Base-by-base conservation (phyloP, 768 basidiomycete genomes). In the Termitomyces heimii region DNA sequence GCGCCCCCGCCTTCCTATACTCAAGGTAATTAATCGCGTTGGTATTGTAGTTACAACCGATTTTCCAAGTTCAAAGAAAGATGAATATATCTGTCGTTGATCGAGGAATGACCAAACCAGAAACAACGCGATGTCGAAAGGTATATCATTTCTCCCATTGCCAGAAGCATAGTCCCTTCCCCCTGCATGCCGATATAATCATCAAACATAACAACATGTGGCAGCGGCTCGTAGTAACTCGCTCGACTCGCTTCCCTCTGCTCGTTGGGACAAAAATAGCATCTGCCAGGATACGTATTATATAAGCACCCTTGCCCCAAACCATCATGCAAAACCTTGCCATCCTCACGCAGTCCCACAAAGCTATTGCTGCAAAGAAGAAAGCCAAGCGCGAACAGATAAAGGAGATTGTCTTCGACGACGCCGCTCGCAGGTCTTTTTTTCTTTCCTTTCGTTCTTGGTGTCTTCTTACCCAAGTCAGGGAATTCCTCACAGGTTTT, bases 401-500 rank as follows among this genome's bases (percentile, higher is more conserved):
- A 54, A 86, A 87, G 62, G 85, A 93, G 67, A 71, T 97, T 56
- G 65, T 93, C 7, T 97, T 97, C 66, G 92, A 97, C 67, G 94
- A 97, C 42, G 80, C 83, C 37, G 91, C 91, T 0, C 78, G 94
- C 63, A 82, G 83, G 93, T 90, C 52, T 39, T 75, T 8, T n/a
- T 24, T 20, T 6, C 20, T 70, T 37, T 26, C 22, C 49, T 29
- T 44, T 18, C 16, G 46, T 29, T 58, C 53, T 48, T 44, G 39
- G 55, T 39, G 46, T 37, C 46, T 34, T 47, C 26, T 55, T 47
- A 58, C 28, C 60, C 53, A 59, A 64, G 59, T 55, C 46, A 95
- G 94, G 67, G 88, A 95, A 58, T 97, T 89, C 72, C 74, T 97
- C 67, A 95, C 93, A 18, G 94, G 94, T 28, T 97, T 97, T 69